These are phyloP conservation scores for Zygnema circumcarinatum DNA, from an alignment of 139 green algal genomes.

Conservation along the genomic window DNA sequence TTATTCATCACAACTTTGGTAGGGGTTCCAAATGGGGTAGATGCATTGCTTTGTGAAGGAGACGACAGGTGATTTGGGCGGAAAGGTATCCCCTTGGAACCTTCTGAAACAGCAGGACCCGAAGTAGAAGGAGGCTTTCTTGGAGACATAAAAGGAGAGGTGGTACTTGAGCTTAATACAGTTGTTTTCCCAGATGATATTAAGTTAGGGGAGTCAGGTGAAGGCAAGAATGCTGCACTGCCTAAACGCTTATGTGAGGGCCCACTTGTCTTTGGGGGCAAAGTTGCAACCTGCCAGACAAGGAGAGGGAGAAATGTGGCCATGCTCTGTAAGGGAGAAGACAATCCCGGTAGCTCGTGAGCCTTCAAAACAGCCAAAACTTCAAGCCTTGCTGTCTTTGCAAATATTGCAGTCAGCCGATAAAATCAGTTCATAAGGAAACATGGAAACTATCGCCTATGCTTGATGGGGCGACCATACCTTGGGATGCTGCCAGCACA, in stretches of 20 bases:
- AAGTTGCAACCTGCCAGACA: too few species aligned
- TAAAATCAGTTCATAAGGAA: too few species aligned
- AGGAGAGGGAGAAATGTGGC: too few species aligned
- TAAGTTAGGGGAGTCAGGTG: background rate
- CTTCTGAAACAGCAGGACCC: too few species aligned
- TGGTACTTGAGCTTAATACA: background rate
- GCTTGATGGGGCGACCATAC: too few species aligned
- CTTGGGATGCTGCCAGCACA: conserved; percentile 52
- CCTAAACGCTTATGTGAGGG: background rate
- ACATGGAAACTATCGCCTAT: too few species aligned
- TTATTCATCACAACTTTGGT: background rate
- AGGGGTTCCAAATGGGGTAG: background rate
- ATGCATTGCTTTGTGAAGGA: background rate
- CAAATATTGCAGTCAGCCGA: too few species aligned
- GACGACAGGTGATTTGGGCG: background rate
- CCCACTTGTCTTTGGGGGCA: too few species aligned
- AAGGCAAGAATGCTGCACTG: background rate
- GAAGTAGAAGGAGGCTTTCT: background rate
- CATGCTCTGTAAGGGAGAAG: too few species aligned
- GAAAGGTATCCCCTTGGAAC: background rate
- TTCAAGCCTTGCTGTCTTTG: too few species aligned
- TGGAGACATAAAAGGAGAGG: background rate
- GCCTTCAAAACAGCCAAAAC: too few species aligned
- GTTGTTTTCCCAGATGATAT: background rate
- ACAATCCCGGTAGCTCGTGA: too few species aligned